Percentiles rank a stretch among this genome's conserved stretches.
These are phyloP conservation scores for Platanthera guangdongensis DNA, from an alignment of 106 monocot species.

Conservation along the genomic window DNA sequence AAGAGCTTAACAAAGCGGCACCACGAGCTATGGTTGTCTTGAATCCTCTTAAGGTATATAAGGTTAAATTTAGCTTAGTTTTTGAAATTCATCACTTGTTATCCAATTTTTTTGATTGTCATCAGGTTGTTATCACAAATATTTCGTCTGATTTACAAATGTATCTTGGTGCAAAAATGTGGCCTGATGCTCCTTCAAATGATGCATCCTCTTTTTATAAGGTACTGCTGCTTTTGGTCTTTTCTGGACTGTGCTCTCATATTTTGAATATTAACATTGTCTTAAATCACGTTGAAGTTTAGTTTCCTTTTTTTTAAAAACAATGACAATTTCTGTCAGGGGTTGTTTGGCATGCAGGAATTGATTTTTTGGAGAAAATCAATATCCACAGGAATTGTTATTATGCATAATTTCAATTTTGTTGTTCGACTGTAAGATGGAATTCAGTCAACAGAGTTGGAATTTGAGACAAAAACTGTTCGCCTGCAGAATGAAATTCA, in stretches of 20 bases:
- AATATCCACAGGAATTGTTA: too few relatives aligned
- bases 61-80: background rate
- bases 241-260: background rate
- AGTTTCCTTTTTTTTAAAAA: background rate
- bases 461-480: too few relatives aligned
- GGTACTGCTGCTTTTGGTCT: constrained; percentile 24
- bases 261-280: background rate
- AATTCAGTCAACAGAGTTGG: too few relatives aligned
- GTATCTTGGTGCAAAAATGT: constrained; percentile 87
- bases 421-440: too few relatives aligned
- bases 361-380: too few relatives aligned
- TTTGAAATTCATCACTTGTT: background rate
- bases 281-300: background rate
- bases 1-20: constrained; percentile 87
- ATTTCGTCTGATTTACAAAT: constrained; percentile 45
- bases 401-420: too few relatives aligned
- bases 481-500: too few relatives aligned
- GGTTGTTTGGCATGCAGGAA: too few relatives aligned
- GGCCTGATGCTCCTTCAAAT: constrained; percentile 77
- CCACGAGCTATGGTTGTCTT: constrained; percentile 75
- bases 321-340: too few relatives aligned
- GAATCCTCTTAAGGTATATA: constrained; percentile 84
- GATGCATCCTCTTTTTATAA: constrained; percentile 76
- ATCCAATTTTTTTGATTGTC: background rate
- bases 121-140: constrained; percentile 87